Evolutionary conservation across 768 basidiomycete genomes (phyloP), one percentile per base, ranked within the genome.

Genomic region (Tulasnella sp.): DNA sequence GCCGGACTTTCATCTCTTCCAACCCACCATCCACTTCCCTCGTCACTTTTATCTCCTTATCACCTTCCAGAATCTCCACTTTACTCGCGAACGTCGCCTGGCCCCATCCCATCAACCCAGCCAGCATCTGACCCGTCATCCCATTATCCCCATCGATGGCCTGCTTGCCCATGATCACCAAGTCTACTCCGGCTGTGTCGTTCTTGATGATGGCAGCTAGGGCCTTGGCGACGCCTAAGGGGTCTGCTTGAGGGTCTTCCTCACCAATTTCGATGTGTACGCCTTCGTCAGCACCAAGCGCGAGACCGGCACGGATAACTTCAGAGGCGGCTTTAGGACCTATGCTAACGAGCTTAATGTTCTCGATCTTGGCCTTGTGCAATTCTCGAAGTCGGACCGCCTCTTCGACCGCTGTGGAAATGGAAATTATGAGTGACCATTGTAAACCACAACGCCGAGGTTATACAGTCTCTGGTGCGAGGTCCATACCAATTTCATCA

Each of bases 101-200:
- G 9, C 85, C 80, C 87, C 92, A 96, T 17, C 82, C 83, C 66
- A 97, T 71, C 67, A 98, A 73, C 1, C 92, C 94, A 17, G 93
- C 93, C 25, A 98, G 78, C 90, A 98, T 97, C 70, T 96, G 93
- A 0, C 94, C 94, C 11, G 94, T 97, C 74, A 92, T 85, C 3
- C 90, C 88, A 4, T 89, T 78, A 69, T 99, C 96, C 66, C 94
- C 93, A 73, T 99, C 96, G 65, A 99, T 99, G 12, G 94, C 85
- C 71, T 99, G 96, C 73, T 99, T 99, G 2, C 96, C 96, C 73
- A 97, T 77, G 56, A 99, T 92, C 41, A 99, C 87, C 58, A 98
- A 65, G 66, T 98, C 94, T 8, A 88, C 78, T 38, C 73, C 76
- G 15, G 74, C 73, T 55, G 75, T 75, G 68, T 83, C 77, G 31